These are phyloP conservation scores for Elymus sibiricus DNA, from an alignment of 176 grass and related monocot genomes.

Conservation along the genomic window DNA sequence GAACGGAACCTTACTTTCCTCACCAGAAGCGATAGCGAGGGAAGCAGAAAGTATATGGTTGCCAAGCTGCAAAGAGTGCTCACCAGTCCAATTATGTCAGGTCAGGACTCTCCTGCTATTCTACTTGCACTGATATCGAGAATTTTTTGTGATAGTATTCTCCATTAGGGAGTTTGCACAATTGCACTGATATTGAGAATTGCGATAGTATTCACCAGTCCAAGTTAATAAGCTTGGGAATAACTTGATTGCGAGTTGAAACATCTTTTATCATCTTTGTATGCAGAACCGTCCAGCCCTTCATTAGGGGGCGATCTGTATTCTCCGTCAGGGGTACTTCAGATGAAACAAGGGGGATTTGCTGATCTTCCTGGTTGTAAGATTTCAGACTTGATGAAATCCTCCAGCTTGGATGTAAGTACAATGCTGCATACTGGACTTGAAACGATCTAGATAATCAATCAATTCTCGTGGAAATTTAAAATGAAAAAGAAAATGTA, in stretches of 20 bases:
- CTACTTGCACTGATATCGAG: neutral
- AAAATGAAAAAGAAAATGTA: neutral
- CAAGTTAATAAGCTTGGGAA: neutral
- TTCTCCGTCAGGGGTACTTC: conserved; percentile 33
- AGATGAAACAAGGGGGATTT: conserved; percentile 51
- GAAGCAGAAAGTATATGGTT: conserved; percentile 25
- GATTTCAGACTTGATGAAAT: conserved; percentile 74
- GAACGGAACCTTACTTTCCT: conserved; percentile 18
- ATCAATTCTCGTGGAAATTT: neutral
- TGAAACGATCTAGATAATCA: neutral
- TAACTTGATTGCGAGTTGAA: neutral
- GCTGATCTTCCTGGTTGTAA: conserved; percentile 46
- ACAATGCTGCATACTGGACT: neutral
- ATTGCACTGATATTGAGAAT: neutral
- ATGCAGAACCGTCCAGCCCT: conserved; percentile 44
- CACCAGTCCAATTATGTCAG: conserved; percentile 57
- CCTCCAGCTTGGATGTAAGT: conserved; percentile 67
- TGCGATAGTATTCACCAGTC: neutral
- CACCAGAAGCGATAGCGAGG: conserved; percentile 41
- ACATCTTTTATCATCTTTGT: neutral
- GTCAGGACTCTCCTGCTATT: conserved; percentile 12
- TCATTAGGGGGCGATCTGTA: conserved; percentile 25
- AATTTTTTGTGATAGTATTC: neutral
- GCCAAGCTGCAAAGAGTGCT: conserved; percentile 44
- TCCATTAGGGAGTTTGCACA: neutral